Conservation (phyloP, 2,329 filamentous ascomycete species). For the Lasiodiplodia theobromae region DNA sequence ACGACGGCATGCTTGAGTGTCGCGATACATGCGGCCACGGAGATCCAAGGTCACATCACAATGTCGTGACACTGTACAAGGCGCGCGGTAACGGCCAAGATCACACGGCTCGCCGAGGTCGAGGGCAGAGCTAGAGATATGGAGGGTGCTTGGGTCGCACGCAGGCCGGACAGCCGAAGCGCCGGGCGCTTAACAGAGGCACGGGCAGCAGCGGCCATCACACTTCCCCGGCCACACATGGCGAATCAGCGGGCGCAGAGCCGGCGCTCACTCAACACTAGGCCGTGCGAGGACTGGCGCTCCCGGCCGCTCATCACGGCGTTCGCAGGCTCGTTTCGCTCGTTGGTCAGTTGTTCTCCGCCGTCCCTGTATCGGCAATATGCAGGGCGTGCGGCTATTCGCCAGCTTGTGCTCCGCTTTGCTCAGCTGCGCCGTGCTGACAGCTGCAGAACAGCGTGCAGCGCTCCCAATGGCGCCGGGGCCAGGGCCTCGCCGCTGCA, state of each 20-base stretch:
- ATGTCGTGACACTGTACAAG: conserved; percentile 19
- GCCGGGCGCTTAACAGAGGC: conserved; percentile 28
- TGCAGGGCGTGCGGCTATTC: conserved; percentile 23
- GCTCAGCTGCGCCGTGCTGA: conserved; percentile 27
- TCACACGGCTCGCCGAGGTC: background rate
- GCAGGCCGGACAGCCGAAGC: conserved; percentile 18
- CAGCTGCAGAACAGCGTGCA: conserved; percentile 26
- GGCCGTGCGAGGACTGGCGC: conserved; percentile 2
- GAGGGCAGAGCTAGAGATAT: conserved; percentile 16
- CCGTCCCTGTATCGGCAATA: conserved; percentile 26
- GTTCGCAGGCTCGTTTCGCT: conserved; percentile 12
- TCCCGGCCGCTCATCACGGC: conserved; percentile 23
- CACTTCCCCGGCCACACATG: conserved; percentile 10
- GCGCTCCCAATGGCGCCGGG: conserved; percentile 20
- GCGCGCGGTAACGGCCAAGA: conserved; percentile 20
- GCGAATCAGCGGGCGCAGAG: conserved; percentile 14
- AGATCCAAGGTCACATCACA: conserved; percentile 21
- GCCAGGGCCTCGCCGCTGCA: conserved; percentile 20
- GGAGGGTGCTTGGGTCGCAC: conserved; percentile 21
- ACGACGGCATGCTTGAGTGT: background rate
- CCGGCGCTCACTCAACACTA: background rate
- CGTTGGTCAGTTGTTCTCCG: conserved; percentile 13
- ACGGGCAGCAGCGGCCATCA: conserved; percentile 22
- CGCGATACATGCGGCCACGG: conserved; percentile 4
- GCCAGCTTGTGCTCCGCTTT: conserved; percentile 25